phyloP scores from a whole-genome alignment of 2,329 filamentous ascomycete genomes.

The Orbilia blumenaviensis region DNA sequence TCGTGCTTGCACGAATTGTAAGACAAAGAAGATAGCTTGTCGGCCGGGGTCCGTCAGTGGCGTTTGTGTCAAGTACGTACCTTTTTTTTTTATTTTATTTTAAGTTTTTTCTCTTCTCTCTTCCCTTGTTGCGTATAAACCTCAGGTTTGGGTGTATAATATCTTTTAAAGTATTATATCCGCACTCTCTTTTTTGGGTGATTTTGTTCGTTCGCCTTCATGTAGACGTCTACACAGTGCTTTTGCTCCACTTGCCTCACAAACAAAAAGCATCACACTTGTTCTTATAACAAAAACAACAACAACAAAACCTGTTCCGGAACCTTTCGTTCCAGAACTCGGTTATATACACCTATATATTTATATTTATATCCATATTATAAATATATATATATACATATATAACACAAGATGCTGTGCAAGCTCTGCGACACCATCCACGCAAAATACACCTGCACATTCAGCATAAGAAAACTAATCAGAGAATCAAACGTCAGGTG shows the following conservation, averaged over 20 bases:
- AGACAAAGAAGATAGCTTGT: conserved; percentile 53
- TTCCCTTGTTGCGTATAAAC: no score
- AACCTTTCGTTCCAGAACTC: no score
- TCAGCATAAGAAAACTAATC: conserved; percentile 50
- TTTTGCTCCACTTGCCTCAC: background rate
- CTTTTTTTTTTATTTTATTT: no score
- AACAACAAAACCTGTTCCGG: no score
- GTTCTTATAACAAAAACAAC: no score
- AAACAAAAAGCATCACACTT: conserved; percentile 12
- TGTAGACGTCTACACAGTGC: conserved; percentile 35
- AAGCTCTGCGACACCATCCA: conserved; percentile 48
- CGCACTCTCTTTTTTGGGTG: background rate
- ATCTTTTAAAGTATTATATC: background rate
- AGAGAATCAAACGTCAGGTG: conserved; percentile 50
- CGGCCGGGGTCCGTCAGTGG: conserved; percentile 40
- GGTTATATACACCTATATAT: background rate
- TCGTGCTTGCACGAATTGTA: conserved; percentile 51
- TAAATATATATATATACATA: background rate
- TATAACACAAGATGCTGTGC: conserved; percentile 42
- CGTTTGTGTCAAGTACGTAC: conserved; percentile 46
- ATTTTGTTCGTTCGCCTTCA: no score
- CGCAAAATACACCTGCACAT: conserved; percentile 32
- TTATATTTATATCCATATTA: no score
- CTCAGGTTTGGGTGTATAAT: no score
- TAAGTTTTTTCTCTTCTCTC: conserved; percentile 1